Base-by-base conservation (phyloP, 176 grass and related monocot genomes). In the Hordeum vulgare region DNA sequence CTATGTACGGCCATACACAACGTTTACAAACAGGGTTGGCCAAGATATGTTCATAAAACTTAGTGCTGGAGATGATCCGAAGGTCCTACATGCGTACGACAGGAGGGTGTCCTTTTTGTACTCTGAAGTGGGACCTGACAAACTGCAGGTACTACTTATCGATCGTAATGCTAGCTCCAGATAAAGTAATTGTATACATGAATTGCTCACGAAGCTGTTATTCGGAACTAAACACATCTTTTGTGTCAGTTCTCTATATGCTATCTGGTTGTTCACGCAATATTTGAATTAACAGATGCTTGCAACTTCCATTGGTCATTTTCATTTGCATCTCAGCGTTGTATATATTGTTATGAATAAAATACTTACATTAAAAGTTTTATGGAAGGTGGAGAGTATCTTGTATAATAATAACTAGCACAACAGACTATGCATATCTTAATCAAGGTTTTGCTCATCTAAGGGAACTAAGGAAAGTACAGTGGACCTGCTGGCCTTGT, bases 11-110 rank as follows among this genome's bases (percentile, higher is more conserved):
- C 96, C 96, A 11, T 98, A 91, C 77, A 93, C 89, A 49, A 93
- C 93, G 86, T 98, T 98, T 85, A 98, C 90, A n/a, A 98, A 98
- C 83, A 95, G 87, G 82, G 35, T 85, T 74, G 96, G 96, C 61
- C 90, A 95, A 93, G 89, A 98, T 85, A 34, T 95, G 51, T 88
- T 85, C 61, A 81, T 98, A 83, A 95, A 88, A 81, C 85, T 93
- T 77, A 91, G 83, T 82, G 53, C 76, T 89, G 83, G 49, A 78
- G 96, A 95, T 83, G 79, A 91, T 35, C 86, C 83, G 20, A 94
- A 98, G 81, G 88, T 84, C 27, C 61, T 98, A 72, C 78, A 85
- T 85, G 83, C 86, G 37, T 84, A 86, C 66, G 96, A 95, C 85
- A 93, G 93, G 87, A 90, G 88, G 78, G 90, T 93, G 68, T 88